Evolutionary conservation across 768 basidiomycete species (phyloP).

Genomic region (Tricholoma terreum): DNA sequence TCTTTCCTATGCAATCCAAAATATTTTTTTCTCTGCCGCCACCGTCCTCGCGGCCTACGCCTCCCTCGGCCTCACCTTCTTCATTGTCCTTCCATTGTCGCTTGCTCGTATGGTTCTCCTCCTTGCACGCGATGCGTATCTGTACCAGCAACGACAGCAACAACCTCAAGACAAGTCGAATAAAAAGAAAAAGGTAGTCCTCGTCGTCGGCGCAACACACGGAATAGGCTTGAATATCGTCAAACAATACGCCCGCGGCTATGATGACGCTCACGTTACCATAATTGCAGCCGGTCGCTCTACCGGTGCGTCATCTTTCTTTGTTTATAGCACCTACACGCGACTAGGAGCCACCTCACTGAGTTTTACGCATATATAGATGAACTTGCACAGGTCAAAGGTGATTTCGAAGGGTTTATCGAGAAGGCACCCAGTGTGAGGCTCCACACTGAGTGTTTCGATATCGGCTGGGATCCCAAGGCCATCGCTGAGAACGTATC

Average conservation of each 20-base stretch:
- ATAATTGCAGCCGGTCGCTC: background rate
- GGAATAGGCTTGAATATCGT: slow-evolving; percentile 29
- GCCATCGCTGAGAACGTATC: slow-evolving; percentile 17
- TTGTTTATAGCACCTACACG: background rate
- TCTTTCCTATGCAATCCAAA: background rate
- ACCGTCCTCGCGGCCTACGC: background rate
- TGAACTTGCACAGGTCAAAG: background rate
- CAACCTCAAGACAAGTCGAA: background rate
- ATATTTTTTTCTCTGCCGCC: background rate
- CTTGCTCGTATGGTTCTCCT: background rate
- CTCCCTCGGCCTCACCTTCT: background rate
- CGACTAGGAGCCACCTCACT: background rate
- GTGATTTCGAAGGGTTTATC: background rate
- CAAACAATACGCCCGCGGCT: slow-evolving; percentile 24
- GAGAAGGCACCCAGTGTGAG: slow-evolving; percentile 17
- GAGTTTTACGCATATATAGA: background rate
- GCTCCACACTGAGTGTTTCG: slow-evolving; percentile 16
- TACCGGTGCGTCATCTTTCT: background rate
- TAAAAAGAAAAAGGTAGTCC: slow-evolving; percentile 20
- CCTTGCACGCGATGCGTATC: background rate
- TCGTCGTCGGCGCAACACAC: slow-evolving; percentile 26
- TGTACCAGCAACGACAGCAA: background rate
- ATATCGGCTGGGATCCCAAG: slow-evolving; percentile 19
- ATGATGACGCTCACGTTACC: slow-evolving; percentile 17
- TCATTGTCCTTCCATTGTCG: background rate